Percentiles rank a stretch among this genome's conserved stretches.
phyloP scores from a whole-genome alignment of 2,329 filamentous ascomycete species.

The Neopestalotiopsis clavispora region DNA sequence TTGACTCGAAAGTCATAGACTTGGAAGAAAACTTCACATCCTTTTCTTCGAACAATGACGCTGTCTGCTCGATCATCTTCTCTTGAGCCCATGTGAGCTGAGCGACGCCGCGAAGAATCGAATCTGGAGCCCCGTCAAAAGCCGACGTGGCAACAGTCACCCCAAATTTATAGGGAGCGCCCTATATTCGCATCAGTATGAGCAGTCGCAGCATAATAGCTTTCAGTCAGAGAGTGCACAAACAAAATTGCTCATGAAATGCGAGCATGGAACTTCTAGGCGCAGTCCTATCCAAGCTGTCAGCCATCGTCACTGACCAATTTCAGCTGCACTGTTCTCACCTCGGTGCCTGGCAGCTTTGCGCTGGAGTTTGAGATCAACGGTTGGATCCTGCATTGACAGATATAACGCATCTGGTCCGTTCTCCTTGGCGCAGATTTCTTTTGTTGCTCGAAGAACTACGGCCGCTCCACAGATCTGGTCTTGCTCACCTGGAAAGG shows the following conservation, averaged over 20 bases:
- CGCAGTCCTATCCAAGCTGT: slow-evolving; percentile 33
- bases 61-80: slow-evolving; percentile 39
- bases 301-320: slow-evolving; percentile 17
- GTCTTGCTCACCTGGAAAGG: slow-evolving; percentile 48
- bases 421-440: slow-evolving; percentile 51
- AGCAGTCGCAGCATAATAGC: slow-evolving; percentile 30
- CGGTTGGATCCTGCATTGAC: slow-evolving; percentile 43
- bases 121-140: slow-evolving; percentile 52
- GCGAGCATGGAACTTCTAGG: slow-evolving; percentile 51
- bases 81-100: slow-evolving; percentile 61
- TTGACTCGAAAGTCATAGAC: slow-evolving; percentile 31
- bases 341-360: slow-evolving; percentile 40
- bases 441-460: slow-evolving; percentile 61
- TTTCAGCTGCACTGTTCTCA: slow-evolving; percentile 23
- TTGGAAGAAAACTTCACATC: slow-evolving; percentile 9
- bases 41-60: slow-evolving; percentile 20
- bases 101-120: slow-evolving; percentile 54
- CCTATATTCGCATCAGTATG: slow-evolving; percentile 39
- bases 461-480: slow-evolving; percentile 54
- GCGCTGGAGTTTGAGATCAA: slow-evolving; percentile 51
- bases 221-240: slow-evolving; percentile 24
- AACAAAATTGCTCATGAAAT: slow-evolving; percentile 60
- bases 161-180: slow-evolving; percentile 70
- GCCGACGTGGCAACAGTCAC: slow-evolving; percentile 56
- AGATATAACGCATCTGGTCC: slow-evolving; percentile 68